These are phyloP conservation scores for Cryomyces minteri DNA, from an alignment of 495 filamentous ascomycete genomes.

Conservation along the genomic window DNA sequence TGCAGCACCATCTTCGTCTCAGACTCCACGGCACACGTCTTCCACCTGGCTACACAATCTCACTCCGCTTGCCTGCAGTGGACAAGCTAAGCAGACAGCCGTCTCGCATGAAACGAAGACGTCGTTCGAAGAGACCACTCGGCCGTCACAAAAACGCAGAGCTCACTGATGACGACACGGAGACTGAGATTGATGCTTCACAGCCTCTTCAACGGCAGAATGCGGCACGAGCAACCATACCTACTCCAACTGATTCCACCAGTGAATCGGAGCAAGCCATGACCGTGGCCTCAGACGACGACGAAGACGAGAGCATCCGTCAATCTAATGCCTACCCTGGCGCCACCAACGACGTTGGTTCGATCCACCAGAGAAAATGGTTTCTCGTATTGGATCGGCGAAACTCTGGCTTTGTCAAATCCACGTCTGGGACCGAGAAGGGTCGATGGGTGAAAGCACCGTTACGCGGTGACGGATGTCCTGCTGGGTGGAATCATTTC, in stretches of 20 bases:
- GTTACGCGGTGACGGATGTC: conserved; percentile 1
- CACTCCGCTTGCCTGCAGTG: conserved; percentile 33
- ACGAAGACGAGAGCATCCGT: conserved; percentile 32
- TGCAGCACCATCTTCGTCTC: conserved; percentile 38
- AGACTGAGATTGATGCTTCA: no score
- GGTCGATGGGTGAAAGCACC: conserved; percentile 2
- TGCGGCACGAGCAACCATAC: no score
- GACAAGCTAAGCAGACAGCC: conserved; percentile 18
- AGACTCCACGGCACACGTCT: conserved; percentile 40
- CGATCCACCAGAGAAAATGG: conserved; percentile 46
- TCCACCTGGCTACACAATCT: conserved; percentile 36
- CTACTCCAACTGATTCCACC: no score
- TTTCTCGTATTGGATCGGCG: conserved; percentile 35
- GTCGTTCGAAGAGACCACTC: background rate
- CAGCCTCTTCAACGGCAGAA: no score
- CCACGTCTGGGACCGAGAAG: conserved; percentile 8
- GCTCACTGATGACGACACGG: no score
- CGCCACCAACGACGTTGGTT: conserved; percentile 40
- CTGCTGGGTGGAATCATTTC: conserved; percentile 32
- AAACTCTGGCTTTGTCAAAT: conserved; percentile 31
- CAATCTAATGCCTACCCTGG: conserved; percentile 44
- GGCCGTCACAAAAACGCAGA: no score
- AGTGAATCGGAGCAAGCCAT: no score
- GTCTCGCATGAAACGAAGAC: background rate
- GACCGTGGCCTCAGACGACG: background rate